Evolutionary conservation across 2,329 filamentous ascomycete genomes (phyloP).

Genomic region (Chrysoporthe cubensis): DNA sequence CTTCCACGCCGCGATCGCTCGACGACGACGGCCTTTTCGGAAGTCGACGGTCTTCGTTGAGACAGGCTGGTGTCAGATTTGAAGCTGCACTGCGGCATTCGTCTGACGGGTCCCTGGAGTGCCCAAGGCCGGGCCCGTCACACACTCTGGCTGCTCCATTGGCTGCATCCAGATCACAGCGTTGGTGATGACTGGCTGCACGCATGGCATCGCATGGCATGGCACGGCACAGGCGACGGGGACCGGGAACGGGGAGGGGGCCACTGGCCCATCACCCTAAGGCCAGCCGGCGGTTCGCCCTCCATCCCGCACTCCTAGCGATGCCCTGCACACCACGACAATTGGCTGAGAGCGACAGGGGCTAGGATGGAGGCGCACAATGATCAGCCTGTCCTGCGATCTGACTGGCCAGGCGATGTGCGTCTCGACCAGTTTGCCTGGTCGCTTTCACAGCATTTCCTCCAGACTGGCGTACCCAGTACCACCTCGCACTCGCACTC

Average conservation of each 20-base stretch:
- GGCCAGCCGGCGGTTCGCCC: slow-evolving; percentile 18
- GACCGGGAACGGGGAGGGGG: not conserved
- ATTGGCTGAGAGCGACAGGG: slow-evolving; percentile 26
- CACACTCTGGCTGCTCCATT: slow-evolving; percentile 12
- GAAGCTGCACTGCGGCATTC: not conserved
- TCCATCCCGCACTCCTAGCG: slow-evolving; percentile 17
- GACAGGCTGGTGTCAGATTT: not conserved
- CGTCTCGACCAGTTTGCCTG: slow-evolving; percentile 12
- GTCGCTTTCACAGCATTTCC: not conserved
- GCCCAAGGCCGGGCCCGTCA: not conserved
- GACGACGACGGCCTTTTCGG: too few species aligned
- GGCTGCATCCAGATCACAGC: slow-evolving; percentile 9
- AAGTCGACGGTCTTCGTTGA: not conserved
- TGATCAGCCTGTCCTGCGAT: slow-evolving; percentile 1
- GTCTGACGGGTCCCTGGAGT: not conserved
- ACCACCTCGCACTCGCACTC: too few species aligned
- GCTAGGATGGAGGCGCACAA: slow-evolving; percentile 20
- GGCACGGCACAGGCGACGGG: not conserved
- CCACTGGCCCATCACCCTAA: not conserved
- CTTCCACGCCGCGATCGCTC: not conserved
- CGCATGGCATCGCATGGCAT: not conserved
- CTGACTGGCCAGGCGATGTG: slow-evolving; percentile 16
- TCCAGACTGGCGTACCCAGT: not conserved
- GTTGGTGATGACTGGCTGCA: slow-evolving; percentile 18
- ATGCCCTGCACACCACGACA: not conserved